Conservation (phyloP, 2,329 filamentous ascomycete genomes). For the Aspergillus niger region DNA sequence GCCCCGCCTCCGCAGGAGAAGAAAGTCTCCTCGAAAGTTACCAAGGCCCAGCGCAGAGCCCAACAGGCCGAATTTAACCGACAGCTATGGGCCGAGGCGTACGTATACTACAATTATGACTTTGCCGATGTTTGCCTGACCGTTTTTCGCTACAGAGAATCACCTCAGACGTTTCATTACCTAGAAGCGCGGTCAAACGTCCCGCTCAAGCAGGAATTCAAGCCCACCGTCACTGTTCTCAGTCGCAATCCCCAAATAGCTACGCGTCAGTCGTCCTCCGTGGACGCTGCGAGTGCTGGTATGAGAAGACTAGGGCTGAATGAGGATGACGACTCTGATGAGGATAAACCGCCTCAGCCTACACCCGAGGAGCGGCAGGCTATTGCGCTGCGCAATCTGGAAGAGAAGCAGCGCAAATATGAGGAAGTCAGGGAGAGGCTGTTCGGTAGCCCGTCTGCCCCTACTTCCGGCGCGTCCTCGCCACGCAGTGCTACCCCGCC, state of each 20-base stretch:
- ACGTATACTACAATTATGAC: slow-evolving; percentile 27
- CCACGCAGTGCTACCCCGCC: slow-evolving; percentile 66
- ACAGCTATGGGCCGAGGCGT: slow-evolving; percentile 89
- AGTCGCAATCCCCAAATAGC: slow-evolving; percentile 72
- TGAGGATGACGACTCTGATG: slow-evolving; percentile 63
- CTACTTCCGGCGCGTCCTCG: slow-evolving; percentile 59
- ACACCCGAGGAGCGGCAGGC: slow-evolving; percentile 76
- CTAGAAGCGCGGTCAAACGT: slow-evolving; percentile 65
- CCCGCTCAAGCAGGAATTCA: slow-evolving; percentile 71
- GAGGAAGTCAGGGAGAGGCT: slow-evolving; percentile 86
- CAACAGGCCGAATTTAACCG: slow-evolving; percentile 81
- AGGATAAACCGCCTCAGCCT: slow-evolving; percentile 64
- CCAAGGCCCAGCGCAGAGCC: slow-evolving; percentile 75
- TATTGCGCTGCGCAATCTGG: slow-evolving; percentile 75
- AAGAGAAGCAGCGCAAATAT: slow-evolving; percentile 88
- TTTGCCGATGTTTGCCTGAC: slow-evolving; percentile 11
- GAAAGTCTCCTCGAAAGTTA: slow-evolving; percentile 57
- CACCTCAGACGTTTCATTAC: slow-evolving; percentile 73
- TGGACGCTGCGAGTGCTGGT: slow-evolving; percentile 46
- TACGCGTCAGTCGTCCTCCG: slow-evolving; percentile 54
- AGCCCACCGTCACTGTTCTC: slow-evolving; percentile 79
- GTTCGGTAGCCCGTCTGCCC: slow-evolving; percentile 63
- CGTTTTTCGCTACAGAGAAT: slow-evolving; percentile 58
- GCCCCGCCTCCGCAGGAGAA: slow-evolving; percentile 45
- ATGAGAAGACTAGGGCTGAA: slow-evolving; percentile 52